A percentile compares a stretch with the other conserved stretches of the same genome.
These are phyloP conservation scores for Halophytophthora polymorphica DNA, from an alignment of 352 stramenopile genomes.

Conservation along the genomic window DNA sequence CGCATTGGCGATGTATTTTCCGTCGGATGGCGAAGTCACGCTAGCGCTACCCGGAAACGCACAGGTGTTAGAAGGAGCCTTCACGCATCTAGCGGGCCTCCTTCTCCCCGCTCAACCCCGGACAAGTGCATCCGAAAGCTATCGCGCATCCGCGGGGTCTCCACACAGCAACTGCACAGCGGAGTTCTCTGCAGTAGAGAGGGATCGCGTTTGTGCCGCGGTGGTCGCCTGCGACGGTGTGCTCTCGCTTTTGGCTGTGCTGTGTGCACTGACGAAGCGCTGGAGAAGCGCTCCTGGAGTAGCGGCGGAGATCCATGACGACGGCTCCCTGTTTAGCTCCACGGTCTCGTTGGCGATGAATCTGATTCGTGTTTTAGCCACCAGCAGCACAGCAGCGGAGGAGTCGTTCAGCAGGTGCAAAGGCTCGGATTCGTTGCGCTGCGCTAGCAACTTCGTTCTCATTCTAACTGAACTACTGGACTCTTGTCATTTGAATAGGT, in stretches of 20 bases:
- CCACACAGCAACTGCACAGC: background rate
- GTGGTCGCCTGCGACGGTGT: constrained; percentile 43
- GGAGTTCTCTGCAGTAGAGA: constrained; percentile 9
- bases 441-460: too few species aligned
- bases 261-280: constrained; percentile 24
- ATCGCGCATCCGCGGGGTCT: background rate
- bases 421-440: too few species aligned
- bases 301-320: background rate
- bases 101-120: constrained; percentile 9
- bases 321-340: constrained; percentile 1
- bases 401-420: too few species aligned
- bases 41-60: constrained; percentile 23
- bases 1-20: constrained; percentile 37
- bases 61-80: constrained; percentile 19
- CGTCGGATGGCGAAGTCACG: constrained; percentile 17
- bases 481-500: too few species aligned
- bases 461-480: too few species aligned
- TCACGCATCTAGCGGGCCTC: constrained; percentile 27
- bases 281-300: constrained; percentile 3
- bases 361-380: constrained; percentile 6
- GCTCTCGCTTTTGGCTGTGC: constrained; percentile 37
- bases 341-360: constrained; percentile 14
- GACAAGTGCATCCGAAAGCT: background rate
- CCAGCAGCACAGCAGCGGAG: too few species aligned
- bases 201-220: constrained; percentile 28